Evolutionary conservation across 2,329 filamentous ascomycete genomes (phyloP).

Genomic region (Ophiocordyceps camponoti-saundersi): DNA sequence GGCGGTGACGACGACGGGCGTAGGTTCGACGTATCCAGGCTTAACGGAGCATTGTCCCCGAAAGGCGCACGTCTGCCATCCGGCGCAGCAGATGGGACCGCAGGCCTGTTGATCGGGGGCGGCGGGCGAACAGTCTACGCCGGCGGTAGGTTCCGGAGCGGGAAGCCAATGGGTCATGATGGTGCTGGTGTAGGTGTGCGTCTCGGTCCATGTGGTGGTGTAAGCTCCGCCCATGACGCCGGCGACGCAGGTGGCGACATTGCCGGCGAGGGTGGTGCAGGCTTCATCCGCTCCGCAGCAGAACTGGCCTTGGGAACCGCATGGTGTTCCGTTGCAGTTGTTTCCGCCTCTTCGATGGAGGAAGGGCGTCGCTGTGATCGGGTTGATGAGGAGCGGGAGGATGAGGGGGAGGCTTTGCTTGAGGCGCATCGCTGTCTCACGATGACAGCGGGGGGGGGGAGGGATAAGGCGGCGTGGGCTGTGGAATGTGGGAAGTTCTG

Average conservation of each 20-base stretch:
- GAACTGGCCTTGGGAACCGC: conserved; percentile 35
- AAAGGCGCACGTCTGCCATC: conserved; percentile 48
- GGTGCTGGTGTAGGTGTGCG: conserved; percentile 42
- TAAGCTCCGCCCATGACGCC: conserved; percentile 19
- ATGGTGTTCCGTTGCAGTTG: conserved; percentile 21
- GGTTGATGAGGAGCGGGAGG: background rate
- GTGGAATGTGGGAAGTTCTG: too few species aligned
- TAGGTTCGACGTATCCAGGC: conserved; percentile 25
- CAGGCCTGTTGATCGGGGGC: conserved; percentile 43
- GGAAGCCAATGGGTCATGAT: conserved; percentile 31
- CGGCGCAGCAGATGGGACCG: conserved; percentile 53
- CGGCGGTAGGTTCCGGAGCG: conserved; percentile 24
- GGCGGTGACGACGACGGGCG: conserved; percentile 25
- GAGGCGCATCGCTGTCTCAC: background rate
- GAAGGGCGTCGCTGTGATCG: background rate
- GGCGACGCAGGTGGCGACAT: conserved; percentile 31
- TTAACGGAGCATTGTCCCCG: conserved; percentile 40
- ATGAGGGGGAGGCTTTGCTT: background rate
- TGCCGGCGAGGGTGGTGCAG: conserved; percentile 31
- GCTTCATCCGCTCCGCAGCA: conserved; percentile 32
- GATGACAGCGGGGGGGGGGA: too few species aligned
- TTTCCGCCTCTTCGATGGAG: background rate
- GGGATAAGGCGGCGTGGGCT: too few species aligned
- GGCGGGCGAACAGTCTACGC: conserved; percentile 30
- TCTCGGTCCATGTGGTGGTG: conserved; percentile 45